Base-by-base conservation (phyloP, 805 yeast genomes). In the Yarrowia sp. region DNA sequence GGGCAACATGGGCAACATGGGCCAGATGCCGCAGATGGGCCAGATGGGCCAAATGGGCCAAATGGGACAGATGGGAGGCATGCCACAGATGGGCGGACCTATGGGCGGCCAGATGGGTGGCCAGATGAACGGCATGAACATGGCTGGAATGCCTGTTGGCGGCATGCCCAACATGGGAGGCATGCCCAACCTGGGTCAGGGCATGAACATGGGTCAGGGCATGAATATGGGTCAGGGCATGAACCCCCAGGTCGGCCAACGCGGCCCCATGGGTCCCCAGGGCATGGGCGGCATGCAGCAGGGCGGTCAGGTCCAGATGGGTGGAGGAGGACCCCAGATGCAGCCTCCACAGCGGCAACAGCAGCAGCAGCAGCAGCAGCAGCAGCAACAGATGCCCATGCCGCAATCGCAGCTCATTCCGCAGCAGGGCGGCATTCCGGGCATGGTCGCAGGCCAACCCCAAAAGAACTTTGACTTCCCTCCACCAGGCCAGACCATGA, bases 281-380 rank as follows among this genome's bases (percentile, higher is more conserved):
- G 43, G 59, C 11, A 24, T 51, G 43, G 43, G 58, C 7, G 58
- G 58, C 7, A 35, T 51, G 33, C 44, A n/a, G 14, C 33, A 35
- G 11, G 43, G 59, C 5, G 30, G 33, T 32, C 67, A 64, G 49
- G 52, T 36, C 3, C 65, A 49, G 30, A 48, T 38, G 44, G 68
- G 30, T 19, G 46, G 17, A 3, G 51, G 51, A 17, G 58, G 58
- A 22, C 46, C 61, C 3, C 61, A 54, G 26, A 54, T 54, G 61
- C 61, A 67, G 26, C 66, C 64, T 11, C 63, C 62, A 14, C 68
- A 66, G 41, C 71, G 67, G 48, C 67, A 65, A 3, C 69, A 62
- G 16, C 65, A 62, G 41, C 58, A 61, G 46, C 64, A 61, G 30
- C 65, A 62, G 52, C 59, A 24, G 40, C 59, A 40, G 41, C 64